phyloP scores from a whole-genome alignment of 176 grass and related monocot species.

The Aegilops sharonensis region DNA sequence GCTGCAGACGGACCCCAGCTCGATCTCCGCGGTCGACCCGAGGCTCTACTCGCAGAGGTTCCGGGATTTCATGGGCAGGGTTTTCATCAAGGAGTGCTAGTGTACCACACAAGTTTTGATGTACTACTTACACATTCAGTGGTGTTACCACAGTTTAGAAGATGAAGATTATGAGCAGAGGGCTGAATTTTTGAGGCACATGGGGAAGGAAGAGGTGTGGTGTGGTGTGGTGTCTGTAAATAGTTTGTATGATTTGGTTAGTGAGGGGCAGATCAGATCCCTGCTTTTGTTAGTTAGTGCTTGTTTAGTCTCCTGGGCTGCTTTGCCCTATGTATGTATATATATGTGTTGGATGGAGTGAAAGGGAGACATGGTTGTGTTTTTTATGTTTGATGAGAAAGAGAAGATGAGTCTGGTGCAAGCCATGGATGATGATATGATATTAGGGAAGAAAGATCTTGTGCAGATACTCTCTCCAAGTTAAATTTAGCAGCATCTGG shows the following conservation, averaged over 20 bases:
- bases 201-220: no score
- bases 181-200: background rate
- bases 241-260: background rate
- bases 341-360: background rate
- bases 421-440: background rate
- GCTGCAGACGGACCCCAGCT: slow-evolving; percentile 55
- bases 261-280: background rate
- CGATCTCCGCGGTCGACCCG: slow-evolving; percentile 68
- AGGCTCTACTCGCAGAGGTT: slow-evolving; percentile 71
- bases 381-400: background rate
- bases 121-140: background rate
- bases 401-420: background rate
- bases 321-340: background rate
- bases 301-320: background rate
- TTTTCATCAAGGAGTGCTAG: slow-evolving; percentile 48
- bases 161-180: background rate
- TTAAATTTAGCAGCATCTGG: background rate
- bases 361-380: background rate
- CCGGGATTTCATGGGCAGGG: slow-evolving; percentile 50
- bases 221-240: background rate
- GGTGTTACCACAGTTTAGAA: background rate
- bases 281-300: background rate
- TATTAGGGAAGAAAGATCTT: background rate
- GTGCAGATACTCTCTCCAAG: background rate
- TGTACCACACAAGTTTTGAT: background rate